Evolutionary conservation across 2,329 filamentous ascomycete species (phyloP), one percentile per base, ranked within the genome.

Genomic region (Drechslerella coelobrocha): DNA sequence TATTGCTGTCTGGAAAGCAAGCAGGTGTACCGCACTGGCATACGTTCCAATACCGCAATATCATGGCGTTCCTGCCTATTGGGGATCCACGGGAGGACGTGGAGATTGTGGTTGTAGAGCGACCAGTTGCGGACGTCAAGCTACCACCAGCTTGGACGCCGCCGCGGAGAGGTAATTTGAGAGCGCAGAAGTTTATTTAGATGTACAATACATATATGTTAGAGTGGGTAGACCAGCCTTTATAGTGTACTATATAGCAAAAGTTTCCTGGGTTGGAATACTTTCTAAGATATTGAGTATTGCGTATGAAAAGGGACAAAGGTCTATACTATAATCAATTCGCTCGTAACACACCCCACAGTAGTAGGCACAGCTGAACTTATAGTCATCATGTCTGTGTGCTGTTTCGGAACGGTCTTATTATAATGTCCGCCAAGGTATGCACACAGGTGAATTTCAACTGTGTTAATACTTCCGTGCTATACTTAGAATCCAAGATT

Each of bases 11-110:
- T 61, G 61, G 73, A 73, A 53, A 75, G 60, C 63, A 75, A 75
- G 68, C 75, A 66, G 75, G 78, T 48, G 75, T 78, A 55, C 75
- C 74, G 5, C 85, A 82, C 81, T 97, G 92, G 91, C 86, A 88
- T 77, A 96, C 92, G 3, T 92, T 89, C 83, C 95, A 96, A 79
- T 99, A 97, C 80, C 85, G 92, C 66, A 90, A 92, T n/a, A 92
- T 99, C 75, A 82, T 99, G 72, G 94, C 92, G 3, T 83, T 89
- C 47, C 83, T 86, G 19, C 83, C 85, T 17, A 79, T 89, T 29
- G 81, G 80, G 21, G 75, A 77, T 39, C 43, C 74, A 14, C 50
- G 53, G 10, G 59, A 60, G 47, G 54, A 53, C 9, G 80, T 89
- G 2, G 94, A 99, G 79, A 89, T 97, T 50, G 92, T 91, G 1